A percentile compares a stretch with the other conserved stretches of the same genome.
phyloP scores from a whole-genome alignment of 345 rosid genomes.

The Aquilaria yunnanensis region DNA sequence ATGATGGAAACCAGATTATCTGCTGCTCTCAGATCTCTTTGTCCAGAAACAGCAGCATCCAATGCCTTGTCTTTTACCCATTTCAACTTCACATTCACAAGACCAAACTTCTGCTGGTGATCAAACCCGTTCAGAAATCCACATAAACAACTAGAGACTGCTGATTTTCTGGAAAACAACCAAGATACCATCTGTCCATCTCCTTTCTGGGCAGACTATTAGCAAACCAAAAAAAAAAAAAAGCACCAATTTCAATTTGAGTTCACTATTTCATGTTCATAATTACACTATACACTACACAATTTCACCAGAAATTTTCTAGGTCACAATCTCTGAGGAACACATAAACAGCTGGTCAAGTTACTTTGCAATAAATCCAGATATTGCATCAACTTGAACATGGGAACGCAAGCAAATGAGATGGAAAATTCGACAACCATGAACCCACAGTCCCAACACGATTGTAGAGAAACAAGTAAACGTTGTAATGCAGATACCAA shows the following conservation, averaged over 20 bases:
- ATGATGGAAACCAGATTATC: slow-evolving; percentile 52
- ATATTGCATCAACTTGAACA: too few relatives aligned
- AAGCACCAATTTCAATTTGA: not conserved
- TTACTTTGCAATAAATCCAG: too few relatives aligned
- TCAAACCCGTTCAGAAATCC: slow-evolving; percentile 29
- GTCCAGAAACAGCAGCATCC: slow-evolving; percentile 50
- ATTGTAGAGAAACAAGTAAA: too few relatives aligned
- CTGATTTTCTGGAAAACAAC: slow-evolving; percentile 9
- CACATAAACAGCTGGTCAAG: too few relatives aligned
- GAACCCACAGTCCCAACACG: too few relatives aligned
- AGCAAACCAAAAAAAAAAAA: not conserved
- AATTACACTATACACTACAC: too few relatives aligned
- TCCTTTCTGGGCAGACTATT: not conserved
- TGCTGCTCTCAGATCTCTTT: slow-evolving; percentile 57
- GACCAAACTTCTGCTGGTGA: slow-evolving; percentile 42
- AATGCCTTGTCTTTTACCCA: slow-evolving; percentile 78
- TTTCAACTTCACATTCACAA: slow-evolving; percentile 75
- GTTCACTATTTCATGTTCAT: too few relatives aligned
- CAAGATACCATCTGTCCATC: slow-evolving; percentile 39
- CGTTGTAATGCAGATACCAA: too few relatives aligned
- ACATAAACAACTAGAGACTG: slow-evolving; percentile 14
- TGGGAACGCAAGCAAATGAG: too few relatives aligned
- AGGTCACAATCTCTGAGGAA: too few relatives aligned
- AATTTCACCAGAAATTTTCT: too few relatives aligned
- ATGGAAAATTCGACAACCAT: too few relatives aligned